These are phyloP conservation scores for Cladobotryum mycophilum DNA, from an alignment of 2,329 filamentous ascomycete genomes.

Conservation along the genomic window DNA sequence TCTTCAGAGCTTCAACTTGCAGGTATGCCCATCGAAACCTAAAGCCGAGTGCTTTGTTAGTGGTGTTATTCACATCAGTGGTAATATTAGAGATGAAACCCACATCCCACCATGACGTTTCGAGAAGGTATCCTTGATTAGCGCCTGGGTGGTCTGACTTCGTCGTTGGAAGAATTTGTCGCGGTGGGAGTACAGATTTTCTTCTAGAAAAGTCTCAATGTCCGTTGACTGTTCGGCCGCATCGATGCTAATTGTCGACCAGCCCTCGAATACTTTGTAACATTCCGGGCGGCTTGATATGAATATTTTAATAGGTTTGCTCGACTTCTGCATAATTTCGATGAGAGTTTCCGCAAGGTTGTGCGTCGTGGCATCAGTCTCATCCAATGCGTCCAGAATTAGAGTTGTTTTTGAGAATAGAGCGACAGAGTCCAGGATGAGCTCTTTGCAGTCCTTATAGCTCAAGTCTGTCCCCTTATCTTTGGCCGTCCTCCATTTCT, in stretches of 20 bases:
- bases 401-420: constrained; percentile 7
- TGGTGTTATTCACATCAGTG: not conserved
- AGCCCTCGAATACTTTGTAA: constrained; percentile 1
- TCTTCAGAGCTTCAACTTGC: constrained; percentile 12
- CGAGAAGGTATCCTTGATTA: not conserved
- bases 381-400: constrained; percentile 14
- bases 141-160: not conserved
- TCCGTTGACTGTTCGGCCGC: constrained; percentile 12
- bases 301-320: constrained; percentile 13
- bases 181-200: constrained; percentile 1
- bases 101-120: constrained; percentile 1
- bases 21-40: constrained; percentile 18
- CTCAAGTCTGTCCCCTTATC: constrained; percentile 1
- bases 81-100: not conserved
- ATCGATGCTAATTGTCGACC: constrained; percentile 8
- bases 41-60: not conserved
- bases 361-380: constrained; percentile 10
- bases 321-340: not conserved
- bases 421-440: constrained; percentile 9
- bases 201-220: constrained; percentile 12
- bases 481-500: constrained; percentile 2
- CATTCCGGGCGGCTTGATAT: constrained; percentile 14
- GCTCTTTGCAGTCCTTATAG: constrained; percentile 7
- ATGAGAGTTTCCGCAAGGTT: constrained; percentile 11
- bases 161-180: not conserved